Percentiles rank a stretch among this genome's conserved stretches.
Conservation (phyloP, 1,284 basidiomycete species). For the Singerocomus rubriflavus region DNA sequence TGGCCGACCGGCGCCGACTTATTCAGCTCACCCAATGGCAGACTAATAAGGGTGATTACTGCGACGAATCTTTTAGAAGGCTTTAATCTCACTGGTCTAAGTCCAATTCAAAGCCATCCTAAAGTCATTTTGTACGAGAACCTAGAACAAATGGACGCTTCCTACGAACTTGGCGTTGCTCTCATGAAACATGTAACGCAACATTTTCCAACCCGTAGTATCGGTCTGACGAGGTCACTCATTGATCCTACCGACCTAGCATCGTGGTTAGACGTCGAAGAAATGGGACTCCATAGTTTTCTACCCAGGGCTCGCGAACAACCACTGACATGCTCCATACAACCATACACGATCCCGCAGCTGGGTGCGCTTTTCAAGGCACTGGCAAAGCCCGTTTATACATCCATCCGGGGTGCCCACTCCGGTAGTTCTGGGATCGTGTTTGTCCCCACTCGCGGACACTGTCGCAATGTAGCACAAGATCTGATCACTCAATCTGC, state of each 20-base stretch:
- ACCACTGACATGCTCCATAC: slow-evolving; percentile 65
- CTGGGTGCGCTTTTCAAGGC: slow-evolving; percentile 86
- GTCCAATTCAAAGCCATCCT: slow-evolving; percentile 42
- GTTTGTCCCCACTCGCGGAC: slow-evolving; percentile 88
- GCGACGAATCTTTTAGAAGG: slow-evolving; percentile 47
- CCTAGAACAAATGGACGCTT: slow-evolving; percentile 79
- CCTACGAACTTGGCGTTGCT: slow-evolving; percentile 83
- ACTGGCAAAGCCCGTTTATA: slow-evolving; percentile 90
- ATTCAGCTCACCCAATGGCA: slow-evolving; percentile 37
- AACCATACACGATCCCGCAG: slow-evolving; percentile 85
- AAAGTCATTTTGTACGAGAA: slow-evolving; percentile 81
- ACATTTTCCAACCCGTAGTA: slow-evolving; percentile 61
- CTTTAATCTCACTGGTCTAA: slow-evolving; percentile 20
- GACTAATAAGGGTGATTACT: slow-evolving; percentile 54
- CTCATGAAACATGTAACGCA: slow-evolving; percentile 64
- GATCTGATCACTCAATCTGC: slow-evolving; percentile 90
- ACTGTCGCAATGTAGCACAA: slow-evolving; percentile 74
- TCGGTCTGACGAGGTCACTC: slow-evolving; percentile 80
- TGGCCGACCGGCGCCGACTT: slow-evolving; percentile 30
- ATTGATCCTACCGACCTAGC: slow-evolving; percentile 80
- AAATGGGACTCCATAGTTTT: slow-evolving; percentile 73
- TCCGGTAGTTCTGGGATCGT: slow-evolving; percentile 63
- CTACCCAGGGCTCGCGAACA: slow-evolving; percentile 82
- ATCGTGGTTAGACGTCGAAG: slow-evolving; percentile 78
- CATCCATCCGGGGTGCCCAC: slow-evolving; percentile 49